phyloP scores from a whole-genome alignment of 225 moss, liverwort and hornwort genomes.

The Ulota crispa region DNA sequence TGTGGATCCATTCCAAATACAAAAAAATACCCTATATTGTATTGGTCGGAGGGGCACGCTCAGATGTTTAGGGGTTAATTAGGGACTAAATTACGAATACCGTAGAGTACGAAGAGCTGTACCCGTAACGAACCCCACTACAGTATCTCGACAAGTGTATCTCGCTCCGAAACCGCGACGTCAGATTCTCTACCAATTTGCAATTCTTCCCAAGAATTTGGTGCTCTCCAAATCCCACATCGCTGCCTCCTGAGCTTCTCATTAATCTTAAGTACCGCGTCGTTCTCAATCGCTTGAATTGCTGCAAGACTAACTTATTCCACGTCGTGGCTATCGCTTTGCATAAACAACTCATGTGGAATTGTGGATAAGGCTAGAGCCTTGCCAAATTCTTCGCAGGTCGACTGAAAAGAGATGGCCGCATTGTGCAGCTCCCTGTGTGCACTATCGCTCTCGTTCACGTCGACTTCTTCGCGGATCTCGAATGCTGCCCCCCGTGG shows the following conservation, averaged over 20 bases:
- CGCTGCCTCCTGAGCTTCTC: not conserved
- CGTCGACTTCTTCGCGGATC: not conserved
- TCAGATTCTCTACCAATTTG: not conserved
- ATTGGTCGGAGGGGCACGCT: too few relatives aligned
- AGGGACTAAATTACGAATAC: too few relatives aligned
- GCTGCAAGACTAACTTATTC: not conserved
- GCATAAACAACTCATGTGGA: conserved; percentile 6
- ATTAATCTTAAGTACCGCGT: too few relatives aligned
- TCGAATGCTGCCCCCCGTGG: not conserved
- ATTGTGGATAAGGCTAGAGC: not conserved
- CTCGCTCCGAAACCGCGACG: not conserved
- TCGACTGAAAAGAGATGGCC: conserved; percentile 21
- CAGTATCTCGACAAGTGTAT: not conserved
- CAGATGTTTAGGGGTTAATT: too few relatives aligned
- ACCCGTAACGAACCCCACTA: not conserved
- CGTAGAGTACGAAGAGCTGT: not conserved
- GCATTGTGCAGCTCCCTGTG: conserved; percentile 28
- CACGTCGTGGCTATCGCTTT: not conserved
- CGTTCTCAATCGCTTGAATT: not conserved
- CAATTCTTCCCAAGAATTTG: not conserved
- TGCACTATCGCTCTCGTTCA: not conserved
- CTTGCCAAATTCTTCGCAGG: conserved; percentile 4
- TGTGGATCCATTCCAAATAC: too few relatives aligned
- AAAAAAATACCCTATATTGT: too few relatives aligned
- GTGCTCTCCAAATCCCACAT: not conserved